Evolutionary conservation across 805 yeast genomes (phyloP), one percentile per base, ranked within the genome.

Genomic region (Monosporozyma aerobia): DNA sequence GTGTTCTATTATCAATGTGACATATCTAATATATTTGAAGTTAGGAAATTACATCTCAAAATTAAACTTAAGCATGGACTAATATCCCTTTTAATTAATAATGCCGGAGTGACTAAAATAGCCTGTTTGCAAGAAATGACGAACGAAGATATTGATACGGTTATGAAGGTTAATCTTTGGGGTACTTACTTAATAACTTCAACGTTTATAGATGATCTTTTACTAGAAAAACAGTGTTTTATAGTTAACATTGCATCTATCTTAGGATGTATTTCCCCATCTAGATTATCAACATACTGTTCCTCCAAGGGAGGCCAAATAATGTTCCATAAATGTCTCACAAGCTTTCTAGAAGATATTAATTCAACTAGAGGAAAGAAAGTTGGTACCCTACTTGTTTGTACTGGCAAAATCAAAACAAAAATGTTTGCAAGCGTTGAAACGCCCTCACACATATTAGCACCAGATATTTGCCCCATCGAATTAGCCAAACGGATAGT

Each of bases 251-350:
- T 92, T 41, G 88, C 95, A 0, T 88, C 96, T 0, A 90, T 87
- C 0, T 72, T 92, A 51, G 97, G 97, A 0, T 82, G 84, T 57
- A 76, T 87, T 74, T 77, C 94, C 0, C 97, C 97, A 0, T 90
- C 95, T 9, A 74, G 85, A 23, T 73, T 88, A 53, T 73, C 81
- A 51, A 86, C 86, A 0, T 92, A 92, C 63, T 96, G 96, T 0
- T 96, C 97, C 0, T 79, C 95, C 14, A 92, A 92, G 65, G 83
- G 95, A 0, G 97, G 95, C 0, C 68, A 88, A 30, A 80, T 92
- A 50, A 90, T 92, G 0, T 69, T 90, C 44, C 97, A 90, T 64
- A 95, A 87, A 64, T 82, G 92, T 0, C 69, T 92, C 37, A 79
- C 86, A 0, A 81, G 80, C 61, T 94, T 86, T 65, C 63, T 86